A percentile compares a stretch with the other conserved stretches of the same genome.
Conservation (phyloP, 2,329 filamentous ascomycete genomes). For the Botrytis hyacinthi region DNA sequence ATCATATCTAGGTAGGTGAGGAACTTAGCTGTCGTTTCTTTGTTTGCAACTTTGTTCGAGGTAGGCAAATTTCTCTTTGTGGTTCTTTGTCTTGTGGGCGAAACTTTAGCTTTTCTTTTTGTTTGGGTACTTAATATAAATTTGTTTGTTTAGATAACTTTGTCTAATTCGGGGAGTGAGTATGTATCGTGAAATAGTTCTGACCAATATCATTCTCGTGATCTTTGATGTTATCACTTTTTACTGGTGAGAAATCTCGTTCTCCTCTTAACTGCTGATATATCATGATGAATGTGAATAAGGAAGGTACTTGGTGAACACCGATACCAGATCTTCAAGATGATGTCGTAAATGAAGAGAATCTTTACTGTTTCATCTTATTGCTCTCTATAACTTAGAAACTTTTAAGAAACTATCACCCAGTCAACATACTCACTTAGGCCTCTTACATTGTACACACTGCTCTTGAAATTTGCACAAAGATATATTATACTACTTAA, state of each 20-base stretch:
- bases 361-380: not conserved
- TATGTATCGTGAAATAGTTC: accelerated
- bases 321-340: not conserved
- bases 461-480: not conserved
- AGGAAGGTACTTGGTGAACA: not conserved
- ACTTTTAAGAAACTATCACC: not conserved
- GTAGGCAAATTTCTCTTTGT: not conserved
- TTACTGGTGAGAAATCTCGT: not conserved
- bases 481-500: not conserved
- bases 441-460: accelerated
- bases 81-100: not conserved
- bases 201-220: not conserved
- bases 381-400: not conserved
- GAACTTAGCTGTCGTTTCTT: not conserved
- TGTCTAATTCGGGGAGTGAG: not conserved
- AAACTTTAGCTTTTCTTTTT: not conserved
- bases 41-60: not conserved
- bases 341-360: not conserved
- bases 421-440: not conserved
- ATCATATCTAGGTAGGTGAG: too few species aligned
- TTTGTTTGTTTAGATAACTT: not conserved
- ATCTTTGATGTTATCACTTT: not conserved
- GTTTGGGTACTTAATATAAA: not conserved
- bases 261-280: not conserved
- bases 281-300: not conserved